phyloP scores from a whole-genome alignment of 1,139 yeast species.

The Yamadazyma conglobata region DNA sequence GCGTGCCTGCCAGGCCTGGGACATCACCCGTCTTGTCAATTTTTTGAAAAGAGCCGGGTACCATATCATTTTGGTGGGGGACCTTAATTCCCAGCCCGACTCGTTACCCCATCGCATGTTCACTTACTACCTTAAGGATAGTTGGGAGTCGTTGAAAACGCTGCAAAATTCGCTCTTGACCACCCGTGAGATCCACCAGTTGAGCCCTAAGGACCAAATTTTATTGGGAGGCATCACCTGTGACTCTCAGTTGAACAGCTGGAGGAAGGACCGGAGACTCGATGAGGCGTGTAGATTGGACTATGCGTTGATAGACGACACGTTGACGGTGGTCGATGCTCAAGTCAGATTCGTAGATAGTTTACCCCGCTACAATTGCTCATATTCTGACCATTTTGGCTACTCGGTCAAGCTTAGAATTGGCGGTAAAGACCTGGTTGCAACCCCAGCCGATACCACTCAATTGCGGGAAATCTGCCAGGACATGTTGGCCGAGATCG shows the following conservation, averaged over 20 bases:
- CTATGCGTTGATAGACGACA: constrained; percentile 72
- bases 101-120: constrained; percentile 77
- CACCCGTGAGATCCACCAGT: constrained; percentile 39
- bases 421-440: constrained; percentile 1
- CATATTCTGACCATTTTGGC: constrained; percentile 93
- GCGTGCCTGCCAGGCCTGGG: constrained; percentile 96
- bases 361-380: constrained; percentile 57
- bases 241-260: constrained; percentile 81
- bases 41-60: constrained; percentile 71
- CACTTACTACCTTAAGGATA: constrained; percentile 66
- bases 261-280: constrained; percentile 62
- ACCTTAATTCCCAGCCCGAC: constrained; percentile 84
- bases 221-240: constrained; percentile 80
- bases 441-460: constrained; percentile 11
- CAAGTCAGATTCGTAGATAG: constrained; percentile 69
- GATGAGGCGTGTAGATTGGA: constrained; percentile 88
- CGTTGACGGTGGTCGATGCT: constrained; percentile 54
- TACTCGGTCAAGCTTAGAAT: constrained; percentile 54
- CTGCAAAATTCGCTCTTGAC: constrained; percentile 15
- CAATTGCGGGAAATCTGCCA: constrained; percentile 36
- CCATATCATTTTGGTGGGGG: constrained; percentile 88
- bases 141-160: constrained; percentile 75
- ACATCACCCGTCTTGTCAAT: constrained; percentile 65
- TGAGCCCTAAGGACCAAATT: constrained; percentile 70
- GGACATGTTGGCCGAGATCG: constrained; percentile 55